Conservation (phyloP, 163 green algal species). For the Scenedesmus sp. region DNA sequence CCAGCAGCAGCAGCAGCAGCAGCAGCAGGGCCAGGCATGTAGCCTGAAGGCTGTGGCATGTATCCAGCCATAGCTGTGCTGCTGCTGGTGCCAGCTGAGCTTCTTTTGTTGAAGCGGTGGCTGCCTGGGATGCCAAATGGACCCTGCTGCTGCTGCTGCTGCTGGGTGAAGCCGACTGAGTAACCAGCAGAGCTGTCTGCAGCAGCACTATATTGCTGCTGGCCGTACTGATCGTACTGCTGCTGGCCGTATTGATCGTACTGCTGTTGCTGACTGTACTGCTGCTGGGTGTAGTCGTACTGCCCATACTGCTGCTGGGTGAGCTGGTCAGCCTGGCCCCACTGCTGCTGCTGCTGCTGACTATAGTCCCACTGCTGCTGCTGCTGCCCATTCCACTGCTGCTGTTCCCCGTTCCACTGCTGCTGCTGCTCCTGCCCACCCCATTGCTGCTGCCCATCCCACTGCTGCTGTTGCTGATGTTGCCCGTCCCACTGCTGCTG, state of each 20-base stretch:
- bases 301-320: conserved; percentile 23
- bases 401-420: not conserved
- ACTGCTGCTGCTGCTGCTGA: conserved; percentile 9
- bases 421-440: not conserved
- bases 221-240: conserved; percentile 7
- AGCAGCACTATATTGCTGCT: not conserved
- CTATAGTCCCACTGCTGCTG: conserved; percentile 7
- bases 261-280: conserved; percentile 38
- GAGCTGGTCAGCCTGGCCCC: not conserved
- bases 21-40: not conserved
- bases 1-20: conserved; percentile 14
- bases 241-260: conserved; percentile 16
- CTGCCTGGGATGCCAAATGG: not conserved
- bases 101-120: not conserved
- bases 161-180: conserved; percentile 1
- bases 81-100: not conserved
- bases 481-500: not conserved
- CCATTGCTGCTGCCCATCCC: conserved; percentile 7
- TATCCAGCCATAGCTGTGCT: not conserved
- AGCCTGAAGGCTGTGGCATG: not conserved
- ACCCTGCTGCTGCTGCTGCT: conserved; percentile 16
- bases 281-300: conserved; percentile 16
- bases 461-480: conserved; percentile 5
- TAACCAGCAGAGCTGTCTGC: not conserved
- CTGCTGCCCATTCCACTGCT: conserved; percentile 26